Evolutionary conservation across 163 green algal genomes (phyloP), one percentile per base, ranked within the genome.

Genomic region (Chlorella variabilis): DNA sequence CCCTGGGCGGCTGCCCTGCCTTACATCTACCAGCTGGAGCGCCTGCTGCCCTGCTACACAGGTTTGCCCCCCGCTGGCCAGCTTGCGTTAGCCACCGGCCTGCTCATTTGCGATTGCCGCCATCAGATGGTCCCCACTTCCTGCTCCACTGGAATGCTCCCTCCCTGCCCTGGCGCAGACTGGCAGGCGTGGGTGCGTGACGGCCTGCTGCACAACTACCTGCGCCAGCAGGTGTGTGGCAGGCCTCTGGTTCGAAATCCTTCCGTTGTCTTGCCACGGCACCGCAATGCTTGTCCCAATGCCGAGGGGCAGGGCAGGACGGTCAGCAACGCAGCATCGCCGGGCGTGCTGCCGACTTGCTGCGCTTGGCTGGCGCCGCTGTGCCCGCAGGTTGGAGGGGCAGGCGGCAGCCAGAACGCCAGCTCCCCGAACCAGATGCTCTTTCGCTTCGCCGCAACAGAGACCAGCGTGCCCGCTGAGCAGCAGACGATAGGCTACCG

Each of bases 41-140:
- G 34, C 34, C 42, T 83, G 39, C 80, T 85, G 36, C 45, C 74
- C 68, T 88, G 83, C 71, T 33, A 38, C 41, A 39, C 71, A 25
- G 38, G 63, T 33, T 7, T 79, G 79, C 45, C n/a, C 13, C n/a
- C 4, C 58, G 8, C 33, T 7, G 27, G n/a, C n/a, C 27, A 38
- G 58, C 58, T 68, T 25, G 54, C 20, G 54, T 62, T 27, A n/a
- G 49, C 49, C 51, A 34, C 33, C 25, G 54, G 54, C 54, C 15
- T 31, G 13, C 15, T 62, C 20, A 31, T n/a, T n/a, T n/a, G n/a
- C n/a, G n/a, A n/a, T n/a, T n/a, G n/a, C n/a, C n/a, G n/a, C n/a
- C n/a, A n/a, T n/a, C n/a, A n/a, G n/a, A n/a, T n/a, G n/a, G n/a
- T n/a, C n/a, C n/a, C n/a, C n/a, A n/a, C n/a, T n/a, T n/a, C 74